Evolutionary conservation across 179 eudicot species (phyloP).

Genomic region (Nepenthes alata): DNA sequence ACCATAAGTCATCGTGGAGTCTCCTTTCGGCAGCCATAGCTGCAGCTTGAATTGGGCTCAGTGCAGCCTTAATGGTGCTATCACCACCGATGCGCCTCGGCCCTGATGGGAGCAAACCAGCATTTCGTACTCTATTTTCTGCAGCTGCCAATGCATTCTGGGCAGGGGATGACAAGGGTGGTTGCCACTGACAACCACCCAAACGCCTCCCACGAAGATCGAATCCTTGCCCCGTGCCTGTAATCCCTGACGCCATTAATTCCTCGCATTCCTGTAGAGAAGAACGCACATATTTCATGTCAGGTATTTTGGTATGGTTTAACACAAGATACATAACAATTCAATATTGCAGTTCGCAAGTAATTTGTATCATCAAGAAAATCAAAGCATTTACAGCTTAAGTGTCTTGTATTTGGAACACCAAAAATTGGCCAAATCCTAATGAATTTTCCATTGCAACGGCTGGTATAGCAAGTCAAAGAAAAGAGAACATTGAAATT

Average conservation of each 20-base stretch:
- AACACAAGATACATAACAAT: no score
- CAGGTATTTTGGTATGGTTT: no score
- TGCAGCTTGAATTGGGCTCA: slow-evolving; percentile 83
- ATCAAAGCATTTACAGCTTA: no score
- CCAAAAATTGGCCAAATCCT: no score
- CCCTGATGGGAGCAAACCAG: slow-evolving; percentile 49
- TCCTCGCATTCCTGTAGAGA: slow-evolving; percentile 61
- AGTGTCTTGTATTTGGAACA: no score
- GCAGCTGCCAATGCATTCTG: slow-evolving; percentile 62
- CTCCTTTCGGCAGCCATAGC: slow-evolving; percentile 93
- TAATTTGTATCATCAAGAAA: no score
- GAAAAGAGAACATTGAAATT: no score
- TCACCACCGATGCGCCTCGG: slow-evolving; percentile 74
- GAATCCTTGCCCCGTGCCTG: slow-evolving; percentile 64
- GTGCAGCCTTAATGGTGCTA: slow-evolving; percentile 43
- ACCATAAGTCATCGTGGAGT: slow-evolving; percentile 72
- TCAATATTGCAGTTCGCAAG: no score
- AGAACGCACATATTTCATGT: background rate
- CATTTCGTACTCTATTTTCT: slow-evolving; percentile 39
- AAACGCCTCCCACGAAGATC: slow-evolving; percentile 64
- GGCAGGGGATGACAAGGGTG: slow-evolving; percentile 40
- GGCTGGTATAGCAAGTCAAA: no score
- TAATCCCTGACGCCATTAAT: slow-evolving; percentile 53
- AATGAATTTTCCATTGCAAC: no score
- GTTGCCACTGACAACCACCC: slow-evolving; percentile 56